phyloP scores from a whole-genome alignment of 2,329 filamentous ascomycete genomes.

The Neofusicoccum kwambonambiense region DNA sequence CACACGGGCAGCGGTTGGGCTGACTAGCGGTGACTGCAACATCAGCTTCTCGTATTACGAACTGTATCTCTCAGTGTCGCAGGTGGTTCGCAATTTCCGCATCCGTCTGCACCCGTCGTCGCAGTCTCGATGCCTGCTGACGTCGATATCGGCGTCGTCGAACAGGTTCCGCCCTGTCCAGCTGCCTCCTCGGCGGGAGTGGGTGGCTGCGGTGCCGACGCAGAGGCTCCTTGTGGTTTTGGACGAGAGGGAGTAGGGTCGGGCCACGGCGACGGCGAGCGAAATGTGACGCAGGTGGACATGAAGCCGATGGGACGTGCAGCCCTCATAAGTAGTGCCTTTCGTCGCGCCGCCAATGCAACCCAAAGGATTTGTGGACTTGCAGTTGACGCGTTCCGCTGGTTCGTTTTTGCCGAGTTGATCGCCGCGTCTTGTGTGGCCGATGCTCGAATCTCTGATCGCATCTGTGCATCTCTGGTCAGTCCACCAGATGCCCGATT shows the following conservation, averaged over 20 bases:
- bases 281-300: background rate
- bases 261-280: too few species aligned
- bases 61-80: conserved; percentile 2
- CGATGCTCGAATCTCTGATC: background rate
- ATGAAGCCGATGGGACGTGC: background rate
- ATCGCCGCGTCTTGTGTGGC: background rate
- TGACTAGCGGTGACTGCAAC: background rate
- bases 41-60: conserved; percentile 14
- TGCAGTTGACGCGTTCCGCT: background rate
- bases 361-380: background rate
- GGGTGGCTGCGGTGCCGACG: background rate
- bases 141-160: background rate
- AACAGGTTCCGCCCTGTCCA: background rate
- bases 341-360: background rate
- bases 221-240: background rate
- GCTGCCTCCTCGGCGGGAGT: background rate
- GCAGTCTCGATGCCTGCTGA: background rate
- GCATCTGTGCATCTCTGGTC: background rate
- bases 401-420: background rate
- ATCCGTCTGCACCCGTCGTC: background rate
- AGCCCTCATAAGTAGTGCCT: background rate
- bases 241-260: background rate
- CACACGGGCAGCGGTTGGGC: background rate
- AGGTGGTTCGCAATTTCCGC: background rate
- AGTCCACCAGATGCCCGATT: background rate